These are phyloP conservation scores for Pythium diclinum DNA, from an alignment of 352 stramenopile species.

Conservation along the genomic window DNA sequence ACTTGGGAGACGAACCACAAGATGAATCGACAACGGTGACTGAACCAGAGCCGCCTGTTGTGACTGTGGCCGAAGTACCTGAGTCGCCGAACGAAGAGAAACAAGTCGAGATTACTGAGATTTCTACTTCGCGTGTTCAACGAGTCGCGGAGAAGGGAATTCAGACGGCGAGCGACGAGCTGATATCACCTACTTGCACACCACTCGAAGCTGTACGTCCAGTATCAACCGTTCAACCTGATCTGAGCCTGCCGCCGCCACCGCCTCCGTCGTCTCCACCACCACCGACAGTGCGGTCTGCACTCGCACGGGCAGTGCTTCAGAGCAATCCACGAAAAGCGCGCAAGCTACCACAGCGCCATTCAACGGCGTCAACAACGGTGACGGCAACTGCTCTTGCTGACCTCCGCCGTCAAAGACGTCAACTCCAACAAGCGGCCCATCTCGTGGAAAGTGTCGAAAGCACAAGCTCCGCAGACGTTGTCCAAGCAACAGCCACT, in stretches of 20 bases:
- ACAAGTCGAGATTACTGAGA: not conserved
- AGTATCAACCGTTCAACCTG: not conserved
- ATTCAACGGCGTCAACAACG: not conserved
- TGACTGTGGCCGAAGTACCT: not conserved
- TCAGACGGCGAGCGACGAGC: slow-evolving; percentile 23
- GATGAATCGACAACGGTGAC: not conserved
- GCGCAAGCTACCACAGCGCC: not conserved
- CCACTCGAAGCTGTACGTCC: not conserved
- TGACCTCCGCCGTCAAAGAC: slow-evolving; percentile 25
- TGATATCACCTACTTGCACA: not conserved
- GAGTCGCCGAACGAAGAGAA: not conserved
- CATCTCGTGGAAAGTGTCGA: slow-evolving; percentile 8
- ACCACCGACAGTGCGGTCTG: not conserved
- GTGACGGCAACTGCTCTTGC: slow-evolving; percentile 1
- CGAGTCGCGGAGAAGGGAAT: slow-evolving; percentile 27
- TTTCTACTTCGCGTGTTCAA: not conserved
- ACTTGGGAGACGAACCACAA: not conserved
- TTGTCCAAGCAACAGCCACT: not conserved
- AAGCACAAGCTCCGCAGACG: not conserved
- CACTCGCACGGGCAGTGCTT: slow-evolving; percentile 7
- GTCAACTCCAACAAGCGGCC: not conserved
- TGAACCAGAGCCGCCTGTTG: not conserved
- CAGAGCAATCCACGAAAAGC: not conserved
- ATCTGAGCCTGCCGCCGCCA: not conserved
- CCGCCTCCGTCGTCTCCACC: slow-evolving; percentile 6